These are phyloP conservation scores for Pichia kudriavzevii DNA, from an alignment of 1,139 yeast species.

Conservation along the genomic window DNA sequence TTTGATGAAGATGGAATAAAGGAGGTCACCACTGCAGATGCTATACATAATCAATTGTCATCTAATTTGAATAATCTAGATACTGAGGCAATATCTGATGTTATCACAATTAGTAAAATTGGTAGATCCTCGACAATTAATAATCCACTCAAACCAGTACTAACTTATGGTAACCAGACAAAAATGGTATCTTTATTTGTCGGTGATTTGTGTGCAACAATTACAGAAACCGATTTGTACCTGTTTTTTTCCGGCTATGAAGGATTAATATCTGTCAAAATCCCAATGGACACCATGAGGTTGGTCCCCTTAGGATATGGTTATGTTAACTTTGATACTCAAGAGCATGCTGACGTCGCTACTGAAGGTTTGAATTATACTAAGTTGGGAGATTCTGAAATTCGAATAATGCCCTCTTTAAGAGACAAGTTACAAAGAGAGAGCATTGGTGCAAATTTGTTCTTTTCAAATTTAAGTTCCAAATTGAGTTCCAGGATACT, in stretches of 20 bases:
- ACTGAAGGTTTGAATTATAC: slow-evolving; percentile 39
- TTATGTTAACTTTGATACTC: slow-evolving; percentile 37
- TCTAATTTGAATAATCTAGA: too few species aligned
- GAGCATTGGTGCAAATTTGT: slow-evolving; percentile 32
- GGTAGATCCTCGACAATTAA: too few species aligned
- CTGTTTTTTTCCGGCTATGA: slow-evolving; percentile 31
- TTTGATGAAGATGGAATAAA: slow-evolving; percentile 6
- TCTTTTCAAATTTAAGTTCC: slow-evolving; percentile 33
- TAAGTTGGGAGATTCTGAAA: slow-evolving; percentile 33
- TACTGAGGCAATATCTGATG: slow-evolving; percentile 13
- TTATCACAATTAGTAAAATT: slow-evolving; percentile 7
- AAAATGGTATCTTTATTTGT: slow-evolving; percentile 33
- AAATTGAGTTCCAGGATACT: slow-evolving; percentile 34
- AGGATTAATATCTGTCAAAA: slow-evolving; percentile 39
- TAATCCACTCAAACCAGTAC: not conserved
- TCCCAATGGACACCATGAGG: slow-evolving; percentile 35
- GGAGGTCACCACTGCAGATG: slow-evolving; percentile 1
- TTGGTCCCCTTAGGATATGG: slow-evolving; percentile 43
- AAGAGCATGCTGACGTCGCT: slow-evolving; percentile 34
- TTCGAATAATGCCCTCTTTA: slow-evolving; percentile 46
- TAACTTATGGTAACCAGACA: slow-evolving; percentile 5
- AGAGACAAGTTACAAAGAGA: slow-evolving; percentile 31
- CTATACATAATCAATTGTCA: not conserved
- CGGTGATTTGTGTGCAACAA: slow-evolving; percentile 38
- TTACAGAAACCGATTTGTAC: slow-evolving; percentile 34